Percentiles rank a stretch among this genome's conserved stretches.
These are phyloP conservation scores for Tuber indicum DNA, from an alignment of 495 filamentous ascomycete species.

Conservation along the genomic window DNA sequence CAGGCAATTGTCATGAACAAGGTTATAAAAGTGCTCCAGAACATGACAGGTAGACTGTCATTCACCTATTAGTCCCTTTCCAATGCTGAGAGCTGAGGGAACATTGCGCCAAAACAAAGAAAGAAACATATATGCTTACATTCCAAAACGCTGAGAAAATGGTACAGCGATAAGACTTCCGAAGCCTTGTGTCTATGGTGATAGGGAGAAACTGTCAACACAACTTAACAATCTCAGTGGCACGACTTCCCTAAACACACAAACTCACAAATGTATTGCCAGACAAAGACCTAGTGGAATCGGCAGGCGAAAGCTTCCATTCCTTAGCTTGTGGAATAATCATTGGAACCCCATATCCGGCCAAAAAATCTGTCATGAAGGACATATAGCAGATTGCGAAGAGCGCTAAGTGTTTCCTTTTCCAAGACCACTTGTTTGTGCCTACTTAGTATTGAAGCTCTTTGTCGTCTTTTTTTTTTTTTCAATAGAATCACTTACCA, in stretches of 20 bases:
- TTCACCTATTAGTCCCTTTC: neutral
- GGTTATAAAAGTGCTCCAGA: conserved; percentile 35
- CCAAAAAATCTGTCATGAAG: conserved; percentile 36
- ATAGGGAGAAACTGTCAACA: neutral
- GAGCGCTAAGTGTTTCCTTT: conserved; percentile 30
- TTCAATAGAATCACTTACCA: conserved; percentile 4
- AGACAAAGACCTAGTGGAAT: conserved; percentile 32
- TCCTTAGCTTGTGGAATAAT: conserved; percentile 29
- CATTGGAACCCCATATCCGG: conserved; percentile 38
- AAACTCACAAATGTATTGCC: conserved; percentile 31
- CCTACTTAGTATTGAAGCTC: conserved; percentile 4
- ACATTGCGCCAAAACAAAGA: too few species aligned
- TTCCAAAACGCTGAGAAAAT: conserved; percentile 34
- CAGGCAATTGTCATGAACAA: conserved; percentile 34
- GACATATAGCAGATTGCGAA: conserved; percentile 35
- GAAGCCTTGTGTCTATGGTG: conserved; percentile 32
- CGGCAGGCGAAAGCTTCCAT: conserved; percentile 24
- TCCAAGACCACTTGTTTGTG: conserved; percentile 24
- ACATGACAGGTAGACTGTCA: conserved; percentile 34
- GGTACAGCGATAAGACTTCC: conserved; percentile 35
- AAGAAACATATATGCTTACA: conserved; percentile 9
- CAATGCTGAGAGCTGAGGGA: neutral
- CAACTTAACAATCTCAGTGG: neutral
- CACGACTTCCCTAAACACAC: neutral
- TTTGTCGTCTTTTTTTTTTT: neutral